phyloP scores from a whole-genome alignment of 208 protist species.

The Leishmania amazonensis region DNA sequence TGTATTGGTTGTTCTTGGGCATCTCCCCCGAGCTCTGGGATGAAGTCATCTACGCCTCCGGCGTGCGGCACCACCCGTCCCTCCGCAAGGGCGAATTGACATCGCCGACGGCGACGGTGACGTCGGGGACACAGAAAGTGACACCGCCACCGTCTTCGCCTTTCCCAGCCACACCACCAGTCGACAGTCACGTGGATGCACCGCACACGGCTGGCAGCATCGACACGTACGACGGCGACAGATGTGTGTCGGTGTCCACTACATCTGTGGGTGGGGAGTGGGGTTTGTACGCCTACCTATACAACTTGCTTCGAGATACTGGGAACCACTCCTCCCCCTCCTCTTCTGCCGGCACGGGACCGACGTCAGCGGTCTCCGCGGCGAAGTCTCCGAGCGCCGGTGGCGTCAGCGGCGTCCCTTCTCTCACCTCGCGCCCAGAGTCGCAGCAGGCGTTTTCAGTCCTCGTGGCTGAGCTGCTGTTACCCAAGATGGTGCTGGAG shows the following conservation, averaged over 20 bases:
- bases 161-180: background rate
- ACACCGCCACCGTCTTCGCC: background rate
- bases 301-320: background rate
- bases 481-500: conserved; percentile 24
- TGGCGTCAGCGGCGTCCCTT: background rate
- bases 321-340: background rate
- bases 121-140: background rate
- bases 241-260: background rate
- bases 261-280: background rate
- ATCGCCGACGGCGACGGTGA: background rate
- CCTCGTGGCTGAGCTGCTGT: conserved; percentile 24
- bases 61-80: conserved; percentile 12
- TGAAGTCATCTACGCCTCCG: conserved; percentile 32
- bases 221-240: background rate
- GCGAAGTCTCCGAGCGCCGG: background rate
- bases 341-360: background rate
- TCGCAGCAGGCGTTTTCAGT: conserved; percentile 12
- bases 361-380: conserved; percentile 1
- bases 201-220: background rate
- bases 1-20: conserved; percentile 42
- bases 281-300: background rate
- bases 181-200: background rate
- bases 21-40: conserved; percentile 30
- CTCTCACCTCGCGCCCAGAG: background rate
- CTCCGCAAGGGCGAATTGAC: background rate